Evolutionary conservation across 2,329 filamentous ascomycete genomes (phyloP).

Genomic region (Colletotrichum eremochloae): DNA sequence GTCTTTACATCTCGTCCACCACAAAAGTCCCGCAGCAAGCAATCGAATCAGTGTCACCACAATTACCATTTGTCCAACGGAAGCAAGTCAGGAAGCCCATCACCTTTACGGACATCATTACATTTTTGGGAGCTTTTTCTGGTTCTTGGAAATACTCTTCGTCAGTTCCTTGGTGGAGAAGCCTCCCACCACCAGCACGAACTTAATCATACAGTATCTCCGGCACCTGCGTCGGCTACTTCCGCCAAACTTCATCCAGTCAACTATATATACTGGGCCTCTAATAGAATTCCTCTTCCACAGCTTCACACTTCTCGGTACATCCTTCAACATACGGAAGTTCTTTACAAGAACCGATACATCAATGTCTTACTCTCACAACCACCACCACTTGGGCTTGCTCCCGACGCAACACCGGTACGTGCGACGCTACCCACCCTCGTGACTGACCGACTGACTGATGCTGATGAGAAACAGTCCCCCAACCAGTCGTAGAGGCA

Average conservation of each 20-base stretch:
- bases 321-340: neutral
- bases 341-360: neutral
- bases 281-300: neutral
- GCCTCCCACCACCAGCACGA: neutral
- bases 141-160: neutral
- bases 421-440: neutral
- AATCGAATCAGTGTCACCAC: neutral
- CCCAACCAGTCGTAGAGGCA: neutral
- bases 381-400: neutral
- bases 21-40: neutral
- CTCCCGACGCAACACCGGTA: neutral
- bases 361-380: neutral
- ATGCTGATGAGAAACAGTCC: neutral
- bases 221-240: neutral
- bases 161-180: no score
- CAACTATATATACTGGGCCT: neutral
- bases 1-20: neutral
- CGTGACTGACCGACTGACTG: no score
- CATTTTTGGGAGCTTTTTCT: neutral
- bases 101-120: neutral
- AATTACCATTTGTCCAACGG: neutral
- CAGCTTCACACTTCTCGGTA: neutral
- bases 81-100: neutral
- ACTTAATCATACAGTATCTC: slow-evolving; percentile 6
- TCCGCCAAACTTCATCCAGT: neutral